Conservation (phyloP, 2,329 filamentous ascomycete genomes). For the Monilinia aucupariae region DNA sequence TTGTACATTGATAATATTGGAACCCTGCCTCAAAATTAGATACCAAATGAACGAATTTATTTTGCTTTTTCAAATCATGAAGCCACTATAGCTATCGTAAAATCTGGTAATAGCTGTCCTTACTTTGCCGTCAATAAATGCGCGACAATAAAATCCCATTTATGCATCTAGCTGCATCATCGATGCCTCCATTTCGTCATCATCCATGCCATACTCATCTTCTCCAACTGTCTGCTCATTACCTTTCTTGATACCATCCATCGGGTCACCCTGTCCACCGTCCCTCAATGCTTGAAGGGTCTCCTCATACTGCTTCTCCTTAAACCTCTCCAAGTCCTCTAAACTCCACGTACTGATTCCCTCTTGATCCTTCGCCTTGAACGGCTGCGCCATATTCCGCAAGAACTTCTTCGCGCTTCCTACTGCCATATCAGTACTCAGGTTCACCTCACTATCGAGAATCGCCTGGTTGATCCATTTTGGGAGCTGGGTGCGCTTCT, state of each 20-base stretch:
- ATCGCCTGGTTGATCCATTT: slow-evolving; percentile 95
- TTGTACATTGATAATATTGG: background rate
- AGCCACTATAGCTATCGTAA: background rate
- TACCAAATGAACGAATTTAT: slow-evolving; percentile 7
- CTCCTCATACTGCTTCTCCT: slow-evolving; percentile 68
- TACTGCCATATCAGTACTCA: slow-evolving; percentile 94
- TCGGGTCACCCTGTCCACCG: slow-evolving; percentile 20
- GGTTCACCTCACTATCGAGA: slow-evolving; percentile 76
- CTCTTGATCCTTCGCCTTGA: slow-evolving; percentile 75
- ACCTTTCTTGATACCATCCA: slow-evolving; percentile 21
- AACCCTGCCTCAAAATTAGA: slow-evolving; percentile 1
- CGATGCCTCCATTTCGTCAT: slow-evolving; percentile 43
- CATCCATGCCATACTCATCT: slow-evolving; percentile 35
- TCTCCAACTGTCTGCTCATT: slow-evolving; percentile 22
- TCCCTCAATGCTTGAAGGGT: slow-evolving; percentile 57
- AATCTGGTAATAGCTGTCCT: background rate
- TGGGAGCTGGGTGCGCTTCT: slow-evolving; percentile 83
- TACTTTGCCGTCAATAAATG: background rate
- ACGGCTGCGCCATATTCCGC: slow-evolving; percentile 86
- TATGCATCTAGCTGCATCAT: slow-evolving; percentile 42
- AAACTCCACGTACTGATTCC: slow-evolving; percentile 90
- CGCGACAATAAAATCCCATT: background rate
- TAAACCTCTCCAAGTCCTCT: slow-evolving; percentile 69
- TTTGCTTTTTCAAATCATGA: background rate
- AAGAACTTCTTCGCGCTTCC: slow-evolving; percentile 85